Base-by-base conservation (phyloP, 768 basidiomycete genomes). In the Lactarius sp. region DNA sequence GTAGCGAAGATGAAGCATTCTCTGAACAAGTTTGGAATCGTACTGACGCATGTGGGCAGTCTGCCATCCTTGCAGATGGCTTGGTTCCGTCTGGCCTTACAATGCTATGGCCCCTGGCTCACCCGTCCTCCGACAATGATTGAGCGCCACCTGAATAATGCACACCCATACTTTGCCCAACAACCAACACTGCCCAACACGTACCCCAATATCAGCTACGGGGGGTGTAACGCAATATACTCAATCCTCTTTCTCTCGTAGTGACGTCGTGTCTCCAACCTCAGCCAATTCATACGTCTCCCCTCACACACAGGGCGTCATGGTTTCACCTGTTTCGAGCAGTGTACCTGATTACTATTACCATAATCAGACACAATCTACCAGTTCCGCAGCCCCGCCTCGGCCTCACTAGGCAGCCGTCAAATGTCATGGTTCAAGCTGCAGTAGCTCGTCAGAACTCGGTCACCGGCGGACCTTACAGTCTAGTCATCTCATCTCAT, bases 71-170 rank as follows among this genome's bases (percentile, higher is more conserved):
- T 27, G 74, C 85, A 27, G 76, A 83, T 53, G 70, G 18, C 46
- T 55, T 12, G 46, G 60, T 31, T 59, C 59, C 39, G 16, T 66
- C 78, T 80, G n/a, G 75, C 75, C 33, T 75, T 75, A 6, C 60
- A 75, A 68, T 47, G 37, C 72, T 51, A 70, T 75, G 59, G 74
- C 74, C 20, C 74, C 67, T 4, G 79, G 73, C 69, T 82, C 82
- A 62, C 82, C 82, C 80, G 83, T 22, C 83, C 85, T 18, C 86
- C 86, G 18, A 77, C 80, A 33, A 87, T 87, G 86, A 78, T 83
- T 56, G 81, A 87, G 68, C 77, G 77, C 52, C 80, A 79, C 66
- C 65, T 76, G 52, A 73, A 76, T 41, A 76, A 74, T 27, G 51
- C 55, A 44, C 59, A 6, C 56, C 66, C 8, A 59, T 54, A 52